These are phyloP conservation scores for Neostapfia colusana DNA, from an alignment of 176 grass and related monocot genomes.

Conservation along the genomic window DNA sequence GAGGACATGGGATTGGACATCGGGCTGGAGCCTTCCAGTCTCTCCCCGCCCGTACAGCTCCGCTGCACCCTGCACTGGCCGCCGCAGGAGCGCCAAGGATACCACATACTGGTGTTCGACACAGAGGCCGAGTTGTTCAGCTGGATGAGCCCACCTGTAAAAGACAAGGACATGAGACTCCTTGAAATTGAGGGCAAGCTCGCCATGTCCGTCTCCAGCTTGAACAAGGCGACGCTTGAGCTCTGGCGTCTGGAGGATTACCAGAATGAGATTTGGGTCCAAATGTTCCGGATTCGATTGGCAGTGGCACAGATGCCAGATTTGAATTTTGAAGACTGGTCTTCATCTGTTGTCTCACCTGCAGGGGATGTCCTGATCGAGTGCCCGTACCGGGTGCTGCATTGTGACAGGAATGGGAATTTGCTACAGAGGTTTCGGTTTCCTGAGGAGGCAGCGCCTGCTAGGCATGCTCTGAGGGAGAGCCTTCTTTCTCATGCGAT, in stretches of 20 bases:
- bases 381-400: background rate
- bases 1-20: background rate
- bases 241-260: slow-evolving; percentile 29
- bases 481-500: background rate
- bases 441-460: background rate
- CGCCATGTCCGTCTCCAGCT: slow-evolving; percentile 28
- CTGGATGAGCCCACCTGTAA: background rate
- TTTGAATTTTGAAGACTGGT: background rate
- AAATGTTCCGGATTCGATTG: background rate
- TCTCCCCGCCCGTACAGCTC: background rate
- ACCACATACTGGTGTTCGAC: slow-evolving; percentile 33
- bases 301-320: background rate
- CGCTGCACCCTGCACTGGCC: slow-evolving; percentile 23
- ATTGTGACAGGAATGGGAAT: slow-evolving; percentile 29
- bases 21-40: background rate
- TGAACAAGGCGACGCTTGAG: background rate
- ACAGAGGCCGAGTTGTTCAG: slow-evolving; percentile 12
- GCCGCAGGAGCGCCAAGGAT: background rate
- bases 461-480: slow-evolving; percentile 5
- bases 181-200: slow-evolving; percentile 16
- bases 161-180: background rate
- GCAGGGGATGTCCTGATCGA: slow-evolving; percentile 39
- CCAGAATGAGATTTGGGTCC: background rate
- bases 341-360: background rate
- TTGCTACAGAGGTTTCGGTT: slow-evolving; percentile 19